Conservation (phyloP, 1,139 yeast genomes). For the Saccharomyces pastorianus region DNA sequence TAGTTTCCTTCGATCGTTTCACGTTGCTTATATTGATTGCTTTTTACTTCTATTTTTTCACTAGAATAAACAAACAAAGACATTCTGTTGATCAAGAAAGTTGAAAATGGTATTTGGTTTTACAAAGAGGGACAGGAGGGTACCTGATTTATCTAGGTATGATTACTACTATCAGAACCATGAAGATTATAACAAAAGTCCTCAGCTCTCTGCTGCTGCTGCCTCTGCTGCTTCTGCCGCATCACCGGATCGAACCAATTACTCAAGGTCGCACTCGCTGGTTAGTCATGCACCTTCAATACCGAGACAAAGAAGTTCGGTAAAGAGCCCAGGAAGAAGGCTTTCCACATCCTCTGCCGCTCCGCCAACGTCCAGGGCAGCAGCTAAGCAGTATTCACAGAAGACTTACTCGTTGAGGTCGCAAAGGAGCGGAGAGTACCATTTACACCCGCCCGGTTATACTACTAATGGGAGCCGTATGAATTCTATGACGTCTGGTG, state of each 20-base stretch:
- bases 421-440: neutral
- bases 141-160: conserved; percentile 31
- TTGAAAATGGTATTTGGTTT: conserved; percentile 24
- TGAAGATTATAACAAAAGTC: conserved; percentile 20
- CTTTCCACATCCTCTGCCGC: neutral
- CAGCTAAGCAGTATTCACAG: neutral
- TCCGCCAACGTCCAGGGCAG: neutral
- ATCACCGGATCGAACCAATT: conserved; percentile 4
- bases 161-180: conserved; percentile 27
- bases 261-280: conserved; percentile 3
- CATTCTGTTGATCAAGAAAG: neutral
- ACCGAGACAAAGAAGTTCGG: conserved; percentile 2
- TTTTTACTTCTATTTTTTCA: neutral
- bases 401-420: conserved; percentile 2
- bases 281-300: conserved; percentile 1
- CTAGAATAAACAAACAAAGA: neutral
- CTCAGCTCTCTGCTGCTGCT: conserved; percentile 25
- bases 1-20: neutral
- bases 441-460: neutral
- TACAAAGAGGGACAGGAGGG: conserved; percentile 21
- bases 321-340: conserved; percentile 1
- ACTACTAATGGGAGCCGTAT: neutral
- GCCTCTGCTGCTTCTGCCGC: conserved; percentile 24
- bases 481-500: conserved; percentile 1
- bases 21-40: neutral